phyloP scores from a whole-genome alignment of 805 yeast species.

The Spencermartinsiella europaea region DNA sequence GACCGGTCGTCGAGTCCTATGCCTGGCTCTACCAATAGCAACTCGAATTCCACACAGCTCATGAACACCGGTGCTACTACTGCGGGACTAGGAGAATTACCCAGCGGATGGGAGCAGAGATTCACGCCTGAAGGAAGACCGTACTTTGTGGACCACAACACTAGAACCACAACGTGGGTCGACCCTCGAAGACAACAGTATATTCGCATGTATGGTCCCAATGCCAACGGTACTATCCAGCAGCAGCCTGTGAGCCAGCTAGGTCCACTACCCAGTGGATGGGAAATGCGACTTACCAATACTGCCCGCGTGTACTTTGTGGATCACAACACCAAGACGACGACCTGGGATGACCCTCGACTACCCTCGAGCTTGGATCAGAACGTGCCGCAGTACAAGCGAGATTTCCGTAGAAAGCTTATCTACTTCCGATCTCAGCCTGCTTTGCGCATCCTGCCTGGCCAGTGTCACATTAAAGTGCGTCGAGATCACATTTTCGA shows the following conservation, averaged over 20 bases:
- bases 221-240: conserved; percentile 73
- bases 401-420: conserved; percentile 96
- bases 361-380: conserved; percentile 95
- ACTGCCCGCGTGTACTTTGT: conserved; percentile 98
- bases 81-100: conserved; percentile 93
- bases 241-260: conserved; percentile 97
- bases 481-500: conserved; percentile 95
- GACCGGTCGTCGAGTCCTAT: conserved; percentile 36
- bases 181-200: conserved; percentile 99
- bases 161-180: conserved; percentile 99
- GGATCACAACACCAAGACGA: conserved; percentile 97
- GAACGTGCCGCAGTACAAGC: conserved; percentile 97
- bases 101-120: conserved; percentile 99
- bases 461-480: conserved; percentile 97
- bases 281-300: conserved; percentile 99
- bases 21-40: conserved; percentile 39
- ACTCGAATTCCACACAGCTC: conserved; percentile 38
- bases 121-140: conserved; percentile 98
- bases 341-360: conserved; percentile 99
- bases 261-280: conserved; percentile 97
- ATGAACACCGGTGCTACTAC: conserved; percentile 85
- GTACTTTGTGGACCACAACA: conserved; percentile 96
- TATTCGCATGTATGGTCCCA: conserved; percentile 83
- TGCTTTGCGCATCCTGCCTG: conserved; percentile 92
- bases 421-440: conserved; percentile 98